These are phyloP conservation scores for Neonothopanus nambi DNA, from an alignment of 1,284 basidiomycete species.

Conservation along the genomic window DNA sequence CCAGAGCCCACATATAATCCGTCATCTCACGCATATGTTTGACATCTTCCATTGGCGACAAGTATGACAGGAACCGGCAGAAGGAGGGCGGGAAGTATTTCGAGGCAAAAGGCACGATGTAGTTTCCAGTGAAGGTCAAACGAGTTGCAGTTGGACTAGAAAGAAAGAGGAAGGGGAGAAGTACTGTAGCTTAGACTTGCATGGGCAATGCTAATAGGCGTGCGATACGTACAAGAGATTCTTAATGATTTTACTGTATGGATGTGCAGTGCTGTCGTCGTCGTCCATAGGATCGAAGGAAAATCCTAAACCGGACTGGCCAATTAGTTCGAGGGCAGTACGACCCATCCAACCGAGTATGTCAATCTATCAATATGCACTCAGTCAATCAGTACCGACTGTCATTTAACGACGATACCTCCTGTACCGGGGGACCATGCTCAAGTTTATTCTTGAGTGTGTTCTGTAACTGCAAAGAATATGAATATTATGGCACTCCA, in stretches of 20 bases:
- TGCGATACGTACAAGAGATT: constrained; percentile 8
- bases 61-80: background rate
- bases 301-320: constrained; percentile 20
- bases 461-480: background rate
- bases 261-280: constrained; percentile 11
- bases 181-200: background rate
- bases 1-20: constrained; percentile 1
- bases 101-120: background rate
- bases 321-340: constrained; percentile 21
- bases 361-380: constrained; percentile 12
- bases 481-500: background rate
- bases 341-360: constrained; percentile 20
- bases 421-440: background rate
- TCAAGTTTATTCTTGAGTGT: background rate
- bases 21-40: constrained; percentile 2
- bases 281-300: constrained; percentile 14
- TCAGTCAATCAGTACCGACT: background rate
- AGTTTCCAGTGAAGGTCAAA: background rate
- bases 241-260: constrained; percentile 13
- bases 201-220: background rate
- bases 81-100: background rate
- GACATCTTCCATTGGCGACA: background rate
- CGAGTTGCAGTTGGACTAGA: background rate
- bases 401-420: background rate
- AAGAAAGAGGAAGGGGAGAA: background rate